Conservation (phyloP, 805 yeast species). For the Candida odintsovae region DNA sequence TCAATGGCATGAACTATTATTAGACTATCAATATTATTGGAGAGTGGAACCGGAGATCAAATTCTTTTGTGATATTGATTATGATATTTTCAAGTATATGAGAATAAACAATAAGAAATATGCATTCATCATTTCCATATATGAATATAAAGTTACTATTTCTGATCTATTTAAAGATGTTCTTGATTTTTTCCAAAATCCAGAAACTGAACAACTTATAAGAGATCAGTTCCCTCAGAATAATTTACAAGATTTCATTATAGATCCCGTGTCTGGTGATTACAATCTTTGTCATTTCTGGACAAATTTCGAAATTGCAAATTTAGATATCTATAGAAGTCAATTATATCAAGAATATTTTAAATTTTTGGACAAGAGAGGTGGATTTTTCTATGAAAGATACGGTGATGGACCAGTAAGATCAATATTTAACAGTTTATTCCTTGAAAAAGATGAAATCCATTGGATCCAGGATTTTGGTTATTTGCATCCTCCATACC, state of each 20-base stretch:
- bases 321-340: conserved; percentile 66
- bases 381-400: conserved; percentile 85
- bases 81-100: conserved; percentile 52
- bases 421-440: conserved; percentile 71
- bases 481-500: conserved; percentile 69
- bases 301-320: conserved; percentile 87
- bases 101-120: conserved; percentile 55
- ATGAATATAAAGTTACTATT: conserved; percentile 50
- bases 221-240: conserved; percentile 40
- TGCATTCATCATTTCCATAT: conserved; percentile 70
- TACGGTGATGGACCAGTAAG: conserved; percentile 94
- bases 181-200: conserved; percentile 7
- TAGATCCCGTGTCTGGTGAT: conserved; percentile 56
- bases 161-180: conserved; percentile 43
- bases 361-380: conserved; percentile 61
- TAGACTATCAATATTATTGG: conserved; percentile 84
- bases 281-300: conserved; percentile 89
- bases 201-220: conserved; percentile 3
- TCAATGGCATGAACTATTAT: conserved; percentile 62
- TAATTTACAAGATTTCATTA: conserved; percentile 63
- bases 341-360: conserved; percentile 67
- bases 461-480: conserved; percentile 80
- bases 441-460: conserved; percentile 55
- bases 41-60: conserved; percentile 82
- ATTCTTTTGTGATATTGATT: conserved; percentile 66